Evolutionary conservation across 768 basidiomycete species (phyloP).

Genomic region (Suillus subalutaceus): DNA sequence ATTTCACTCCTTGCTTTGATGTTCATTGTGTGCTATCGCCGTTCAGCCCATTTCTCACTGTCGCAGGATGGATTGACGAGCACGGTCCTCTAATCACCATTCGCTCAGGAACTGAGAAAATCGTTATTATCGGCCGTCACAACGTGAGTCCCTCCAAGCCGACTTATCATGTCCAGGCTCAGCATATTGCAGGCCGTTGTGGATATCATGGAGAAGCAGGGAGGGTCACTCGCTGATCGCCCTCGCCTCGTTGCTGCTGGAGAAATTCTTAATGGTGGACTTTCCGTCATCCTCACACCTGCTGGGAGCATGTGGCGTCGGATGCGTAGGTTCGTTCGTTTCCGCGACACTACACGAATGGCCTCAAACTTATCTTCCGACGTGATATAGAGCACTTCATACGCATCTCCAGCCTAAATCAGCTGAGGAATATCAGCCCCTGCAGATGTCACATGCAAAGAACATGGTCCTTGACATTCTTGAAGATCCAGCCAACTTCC

Average conservation of each 20-base stretch:
- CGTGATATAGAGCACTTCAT: not conserved
- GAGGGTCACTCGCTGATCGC: not conserved
- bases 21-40: not conserved
- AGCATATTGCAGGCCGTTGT: not conserved
- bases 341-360: not conserved
- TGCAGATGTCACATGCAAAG: not conserved
- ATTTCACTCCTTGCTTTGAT: not conserved
- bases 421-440: not conserved
- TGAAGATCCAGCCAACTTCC: not conserved
- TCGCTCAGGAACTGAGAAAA: not conserved
- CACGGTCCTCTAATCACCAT: not conserved
- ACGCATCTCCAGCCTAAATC: constrained; percentile 1
- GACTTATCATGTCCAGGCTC: not conserved
- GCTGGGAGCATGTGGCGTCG: constrained; percentile 3
- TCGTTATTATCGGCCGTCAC: not conserved
- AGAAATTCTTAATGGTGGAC: not conserved
- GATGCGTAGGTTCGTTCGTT: not conserved
- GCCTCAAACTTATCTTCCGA: not conserved
- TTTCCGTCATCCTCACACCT: not conserved
- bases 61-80: not conserved
- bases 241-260: not conserved
- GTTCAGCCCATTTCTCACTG: not conserved
- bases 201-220: constrained; percentile 1
- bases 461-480: not conserved
- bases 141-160: not conserved